Base-by-base conservation (phyloP, 176 grass and related monocot genomes). In the Hsuehochloa calcarea region DNA sequence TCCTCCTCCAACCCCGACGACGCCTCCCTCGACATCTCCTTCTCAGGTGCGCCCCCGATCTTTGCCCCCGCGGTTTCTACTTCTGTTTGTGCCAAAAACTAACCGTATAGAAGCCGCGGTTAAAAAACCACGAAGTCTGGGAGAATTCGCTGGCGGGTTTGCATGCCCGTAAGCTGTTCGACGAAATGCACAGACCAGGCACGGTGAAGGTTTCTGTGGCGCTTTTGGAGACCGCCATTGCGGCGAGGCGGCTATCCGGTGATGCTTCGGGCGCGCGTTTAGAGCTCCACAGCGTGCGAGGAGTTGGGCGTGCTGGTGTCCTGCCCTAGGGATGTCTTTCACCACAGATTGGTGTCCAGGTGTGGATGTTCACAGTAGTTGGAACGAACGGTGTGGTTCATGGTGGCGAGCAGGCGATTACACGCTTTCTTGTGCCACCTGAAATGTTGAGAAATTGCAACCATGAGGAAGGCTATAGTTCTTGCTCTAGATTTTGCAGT, bases 1-100 rank as follows among this genome's bases (percentile, higher is more conserved):
- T 84, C 84, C 45, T 90, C 88, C 8, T 77, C 90, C 75, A 88
- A 87, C 40, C 58, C 85, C 60, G 92, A 94, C 44, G 89, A 93
- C 68, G 85, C 87, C 49, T 90, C 89, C 67, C 86, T 98, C 70
- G 93, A 95, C 84, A 72, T 98, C 52, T 95, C 93, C 50, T 98
- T 98, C 85, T 86, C 91, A 85, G 93, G 96, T 98, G 74, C 29
- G 5, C 46, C n/a, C 61, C 46, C 26, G 1, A 34, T 8, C 40
- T 22, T 58, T 19, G 14, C 35, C 45, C 64, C 34, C 22, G 20
- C 40, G 38, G 60, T 39, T 58, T 34, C 25, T 41, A 6, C 12
- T 29, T 14, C 12, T 22, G 11, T 38, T 7, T 38, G 59, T 52
- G 22, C 4, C 61, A 58, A 31, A 59, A 65, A 66, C 68, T 13